Conservation (phyloP, 176 grass and related monocot genomes). For the Coix lacrymajobi region DNA sequence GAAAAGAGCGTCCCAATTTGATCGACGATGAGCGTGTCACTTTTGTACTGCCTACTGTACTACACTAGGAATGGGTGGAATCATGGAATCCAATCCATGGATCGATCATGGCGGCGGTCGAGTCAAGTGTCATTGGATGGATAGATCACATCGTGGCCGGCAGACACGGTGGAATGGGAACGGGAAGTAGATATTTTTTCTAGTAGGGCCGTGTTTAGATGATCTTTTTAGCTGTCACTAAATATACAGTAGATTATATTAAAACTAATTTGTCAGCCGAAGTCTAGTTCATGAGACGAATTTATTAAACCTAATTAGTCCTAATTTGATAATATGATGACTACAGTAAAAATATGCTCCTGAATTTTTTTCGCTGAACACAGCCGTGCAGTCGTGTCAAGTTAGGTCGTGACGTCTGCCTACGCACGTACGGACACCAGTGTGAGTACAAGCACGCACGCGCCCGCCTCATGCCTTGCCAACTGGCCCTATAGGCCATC, state of each 20-base stretch:
- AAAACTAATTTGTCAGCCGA: too few species aligned
- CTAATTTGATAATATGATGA: too few species aligned
- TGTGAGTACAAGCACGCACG: not conserved
- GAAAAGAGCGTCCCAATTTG: not conserved
- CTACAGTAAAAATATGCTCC: too few species aligned
- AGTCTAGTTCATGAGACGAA: too few species aligned
- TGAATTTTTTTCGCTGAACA: too few species aligned
- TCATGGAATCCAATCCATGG: not conserved
- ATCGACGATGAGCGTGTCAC: not conserved
- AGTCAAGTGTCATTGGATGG: not conserved
- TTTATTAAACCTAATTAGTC: too few species aligned
- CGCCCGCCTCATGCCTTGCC: not conserved
- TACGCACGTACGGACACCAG: not conserved
- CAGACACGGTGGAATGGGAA: not conserved
- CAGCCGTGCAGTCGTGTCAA: too few species aligned
- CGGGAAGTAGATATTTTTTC: too few species aligned
- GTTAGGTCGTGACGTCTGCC: slow-evolving; percentile 11
- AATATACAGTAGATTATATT: too few species aligned
- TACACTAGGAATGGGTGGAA: not conserved
- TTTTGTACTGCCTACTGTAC: not conserved
- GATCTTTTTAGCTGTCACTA: too few species aligned
- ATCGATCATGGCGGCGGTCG: not conserved
- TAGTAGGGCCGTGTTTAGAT: too few species aligned
- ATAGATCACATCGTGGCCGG: slow-evolving; percentile 2
- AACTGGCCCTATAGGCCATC: not conserved